A percentile compares a stretch with the other conserved stretches of the same genome.
These are phyloP conservation scores for Antitrichia curtipendula DNA, from an alignment of 225 moss, liverwort and hornwort species.

Conservation along the genomic window DNA sequence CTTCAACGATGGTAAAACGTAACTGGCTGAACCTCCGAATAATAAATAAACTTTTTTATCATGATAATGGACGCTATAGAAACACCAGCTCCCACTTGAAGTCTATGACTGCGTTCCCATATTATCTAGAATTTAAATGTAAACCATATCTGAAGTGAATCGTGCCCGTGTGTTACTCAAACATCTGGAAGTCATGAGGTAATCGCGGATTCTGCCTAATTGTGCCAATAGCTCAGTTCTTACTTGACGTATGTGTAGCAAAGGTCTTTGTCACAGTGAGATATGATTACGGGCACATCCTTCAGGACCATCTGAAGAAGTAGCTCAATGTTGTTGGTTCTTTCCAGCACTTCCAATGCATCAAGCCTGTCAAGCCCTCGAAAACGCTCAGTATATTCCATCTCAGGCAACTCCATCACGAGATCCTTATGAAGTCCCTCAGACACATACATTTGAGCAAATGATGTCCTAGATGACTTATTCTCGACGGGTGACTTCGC, in stretches of 20 bases:
- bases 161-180: not conserved
- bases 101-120: not conserved
- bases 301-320: constrained; percentile 45
- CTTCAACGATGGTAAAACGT: not conserved
- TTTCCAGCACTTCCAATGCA: constrained; percentile 34
- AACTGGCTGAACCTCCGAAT: not conserved
- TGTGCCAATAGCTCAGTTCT: not conserved
- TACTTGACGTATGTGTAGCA: constrained; percentile 54
- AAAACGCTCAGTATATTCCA: constrained; percentile 20
- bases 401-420: constrained; percentile 8
- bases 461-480: constrained; percentile 7
- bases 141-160: not conserved
- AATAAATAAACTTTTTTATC: not conserved
- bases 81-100: not conserved
- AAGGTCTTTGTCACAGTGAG: constrained; percentile 42
- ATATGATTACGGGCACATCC: constrained; percentile 42
- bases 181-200: not conserved
- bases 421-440: constrained; percentile 8
- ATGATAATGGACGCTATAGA: not conserved
- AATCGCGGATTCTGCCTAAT: not conserved
- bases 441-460: constrained; percentile 13
- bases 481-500: not conserved
- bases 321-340: constrained; percentile 33
- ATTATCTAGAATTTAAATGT: not conserved
- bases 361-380: constrained; percentile 23